A percentile compares a stretch with the other conserved stretches of the same genome.
phyloP scores from a whole-genome alignment of 2,329 filamentous ascomycete species.

The Fusarium mundagurra region DNA sequence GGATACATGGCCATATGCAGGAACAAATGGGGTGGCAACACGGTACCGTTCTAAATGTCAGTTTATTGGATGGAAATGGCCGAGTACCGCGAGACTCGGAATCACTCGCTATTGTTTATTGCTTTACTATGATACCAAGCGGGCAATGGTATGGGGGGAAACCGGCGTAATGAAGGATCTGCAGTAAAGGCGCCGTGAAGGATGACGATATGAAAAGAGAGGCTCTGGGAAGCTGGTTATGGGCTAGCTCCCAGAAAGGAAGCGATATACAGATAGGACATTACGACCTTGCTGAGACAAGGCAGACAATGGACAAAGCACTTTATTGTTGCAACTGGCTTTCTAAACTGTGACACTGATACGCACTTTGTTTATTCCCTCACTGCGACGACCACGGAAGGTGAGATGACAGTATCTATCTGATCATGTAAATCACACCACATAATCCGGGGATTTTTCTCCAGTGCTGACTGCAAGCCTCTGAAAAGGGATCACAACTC shows the following conservation, averaged over 20 bases:
- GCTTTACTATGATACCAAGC: constrained; percentile 39
- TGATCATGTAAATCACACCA: constrained; percentile 8
- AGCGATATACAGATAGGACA: constrained; percentile 20
- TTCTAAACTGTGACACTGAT: background rate
- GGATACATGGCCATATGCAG: constrained; percentile 39
- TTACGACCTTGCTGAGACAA: constrained; percentile 16
- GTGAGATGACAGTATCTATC: background rate
- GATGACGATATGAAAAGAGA: constrained; percentile 32
- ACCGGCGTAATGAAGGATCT: constrained; percentile 33
- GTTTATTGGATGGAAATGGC: constrained; percentile 18
- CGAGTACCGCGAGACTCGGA: constrained; percentile 34
- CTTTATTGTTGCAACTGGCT: background rate
- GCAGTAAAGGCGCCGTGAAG: constrained; percentile 24
- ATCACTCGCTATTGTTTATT: constrained; percentile 39
- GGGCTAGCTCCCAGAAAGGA: constrained; percentile 42
- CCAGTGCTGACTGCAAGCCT: constrained; percentile 1
- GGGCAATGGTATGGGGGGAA: constrained; percentile 38
- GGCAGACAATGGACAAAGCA: constrained; percentile 5
- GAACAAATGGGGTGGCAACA: constrained; percentile 38
- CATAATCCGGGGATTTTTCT: background rate
- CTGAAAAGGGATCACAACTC: constrained; percentile 30
- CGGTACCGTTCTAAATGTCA: constrained; percentile 22
- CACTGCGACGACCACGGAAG: background rate
- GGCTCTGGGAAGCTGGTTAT: constrained; percentile 45
- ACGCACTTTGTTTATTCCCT: background rate